phyloP scores from a whole-genome alignment of 2,329 filamentous ascomycete species.

The Tricladium varicosporioides region DNA sequence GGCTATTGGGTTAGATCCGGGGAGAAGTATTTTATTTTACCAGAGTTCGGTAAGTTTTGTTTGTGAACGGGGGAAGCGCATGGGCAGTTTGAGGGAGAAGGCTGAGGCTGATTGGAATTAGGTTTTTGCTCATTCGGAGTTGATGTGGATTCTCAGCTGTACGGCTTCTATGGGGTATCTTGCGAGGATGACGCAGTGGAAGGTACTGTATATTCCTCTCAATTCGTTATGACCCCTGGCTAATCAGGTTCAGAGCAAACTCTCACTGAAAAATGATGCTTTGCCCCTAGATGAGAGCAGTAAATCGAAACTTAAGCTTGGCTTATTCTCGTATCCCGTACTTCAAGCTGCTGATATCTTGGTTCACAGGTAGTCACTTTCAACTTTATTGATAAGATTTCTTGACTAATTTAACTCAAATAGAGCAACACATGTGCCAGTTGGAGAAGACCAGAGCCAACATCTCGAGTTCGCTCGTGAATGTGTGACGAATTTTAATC shows the following conservation, averaged over 20 bases:
- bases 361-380: constrained; percentile 62
- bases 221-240: background rate
- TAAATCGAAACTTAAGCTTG: constrained; percentile 71
- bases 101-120: constrained; percentile 34
- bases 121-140: constrained; percentile 77
- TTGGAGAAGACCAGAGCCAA: constrained; percentile 92
- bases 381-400: background rate
- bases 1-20: constrained; percentile 79
- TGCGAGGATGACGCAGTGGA: constrained; percentile 99
- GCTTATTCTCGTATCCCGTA: constrained; percentile 93
- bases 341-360: constrained; percentile 93
- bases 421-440: constrained; percentile 88
- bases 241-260: constrained; percentile 60
- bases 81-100: background rate
- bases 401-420: constrained; percentile 6
- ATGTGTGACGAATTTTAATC: constrained; percentile 84
- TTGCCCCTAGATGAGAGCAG: constrained; percentile 56
- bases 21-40: constrained; percentile 76
- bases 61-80: background rate
- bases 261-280: constrained; percentile 59
- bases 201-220: constrained; percentile 51
- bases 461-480: constrained; percentile 92
- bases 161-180: constrained; percentile 89
- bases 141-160: constrained; percentile 97
- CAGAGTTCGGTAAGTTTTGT: constrained; percentile 66